phyloP scores from a whole-genome alignment of 495 filamentous ascomycete genomes.

The Annulohypoxylon bovei region DNA sequence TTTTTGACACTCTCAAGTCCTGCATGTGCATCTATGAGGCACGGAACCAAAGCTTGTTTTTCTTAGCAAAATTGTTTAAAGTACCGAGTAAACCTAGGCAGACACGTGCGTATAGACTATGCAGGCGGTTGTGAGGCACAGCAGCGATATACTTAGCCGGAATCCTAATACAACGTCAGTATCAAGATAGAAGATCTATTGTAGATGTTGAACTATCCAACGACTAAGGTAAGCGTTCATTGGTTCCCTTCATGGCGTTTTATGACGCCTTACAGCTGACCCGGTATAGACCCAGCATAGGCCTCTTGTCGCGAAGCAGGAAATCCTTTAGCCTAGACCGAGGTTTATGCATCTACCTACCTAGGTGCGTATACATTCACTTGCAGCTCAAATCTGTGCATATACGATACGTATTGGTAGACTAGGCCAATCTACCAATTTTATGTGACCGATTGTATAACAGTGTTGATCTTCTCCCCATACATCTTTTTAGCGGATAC shows the following conservation, averaged over 20 bases:
- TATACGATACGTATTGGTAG: not conserved
- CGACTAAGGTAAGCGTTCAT: not conserved
- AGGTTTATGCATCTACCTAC: not conserved
- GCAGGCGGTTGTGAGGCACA: not conserved
- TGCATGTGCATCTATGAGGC: not conserved
- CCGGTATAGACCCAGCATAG: not conserved
- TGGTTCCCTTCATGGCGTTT: not conserved
- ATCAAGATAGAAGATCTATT: not conserved
- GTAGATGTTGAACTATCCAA: not conserved
- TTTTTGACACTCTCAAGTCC: not conserved
- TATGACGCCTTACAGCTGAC: not conserved
- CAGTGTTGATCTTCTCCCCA: not conserved
- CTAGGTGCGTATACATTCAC: not conserved
- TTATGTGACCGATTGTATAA: not conserved
- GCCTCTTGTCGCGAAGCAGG: not conserved
- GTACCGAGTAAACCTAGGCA: not conserved
- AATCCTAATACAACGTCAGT: not conserved
- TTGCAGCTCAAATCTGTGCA: not conserved
- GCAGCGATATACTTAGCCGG: not conserved
- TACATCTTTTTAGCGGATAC: not conserved
- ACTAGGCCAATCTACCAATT: not conserved
- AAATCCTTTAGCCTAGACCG: not conserved
- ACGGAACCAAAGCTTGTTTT: not conserved
- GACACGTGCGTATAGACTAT: constrained; percentile 1
- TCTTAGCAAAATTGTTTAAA: not conserved